phyloP scores from a whole-genome alignment of 2,329 filamentous ascomycete genomes.

The Pseudodiploospora longispora region DNA sequence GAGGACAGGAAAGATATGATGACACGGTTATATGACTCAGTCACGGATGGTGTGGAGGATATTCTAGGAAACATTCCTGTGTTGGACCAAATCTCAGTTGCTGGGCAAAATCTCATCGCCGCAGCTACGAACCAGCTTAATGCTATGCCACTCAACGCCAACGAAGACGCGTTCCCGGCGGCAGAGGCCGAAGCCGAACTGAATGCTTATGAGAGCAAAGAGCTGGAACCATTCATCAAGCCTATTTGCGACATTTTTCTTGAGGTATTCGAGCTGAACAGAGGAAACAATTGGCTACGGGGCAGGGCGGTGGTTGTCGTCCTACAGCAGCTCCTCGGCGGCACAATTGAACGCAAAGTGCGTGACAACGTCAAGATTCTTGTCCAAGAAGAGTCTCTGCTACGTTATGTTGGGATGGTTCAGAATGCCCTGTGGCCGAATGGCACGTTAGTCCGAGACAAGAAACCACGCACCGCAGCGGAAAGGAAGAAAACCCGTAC shows the following conservation, averaged over 20 bases:
- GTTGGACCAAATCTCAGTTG: constrained; percentile 84
- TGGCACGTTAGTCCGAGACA: constrained; percentile 45
- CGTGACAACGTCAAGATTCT: constrained; percentile 72
- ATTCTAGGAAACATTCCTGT: constrained; percentile 94
- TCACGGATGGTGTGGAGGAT: constrained; percentile 96
- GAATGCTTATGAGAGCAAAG: constrained; percentile 82
- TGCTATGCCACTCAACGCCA: constrained; percentile 43
- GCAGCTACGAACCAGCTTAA: constrained; percentile 61
- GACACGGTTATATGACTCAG: constrained; percentile 88
- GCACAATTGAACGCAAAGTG: constrained; percentile 92
- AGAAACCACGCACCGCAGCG: constrained; percentile 50
- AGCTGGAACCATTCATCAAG: constrained; percentile 92
- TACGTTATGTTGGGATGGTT: constrained; percentile 67
- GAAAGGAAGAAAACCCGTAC: constrained; percentile 76
- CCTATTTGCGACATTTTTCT: constrained; percentile 97
- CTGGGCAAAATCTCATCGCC: constrained; percentile 83
- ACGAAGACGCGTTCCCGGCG: constrained; percentile 42
- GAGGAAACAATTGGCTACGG: constrained; percentile 93
- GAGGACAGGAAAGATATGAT: constrained; percentile 81
- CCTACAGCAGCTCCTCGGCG: constrained; percentile 87
- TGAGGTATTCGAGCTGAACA: constrained; percentile 89
- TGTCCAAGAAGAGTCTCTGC: constrained; percentile 68
- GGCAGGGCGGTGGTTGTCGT: constrained; percentile 94
- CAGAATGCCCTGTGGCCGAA: constrained; percentile 75
- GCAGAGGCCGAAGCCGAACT: constrained; percentile 89